Conservation (phyloP, 371 early-diverging fungal genomes). For the Blastocladiella emersonii region DNA sequence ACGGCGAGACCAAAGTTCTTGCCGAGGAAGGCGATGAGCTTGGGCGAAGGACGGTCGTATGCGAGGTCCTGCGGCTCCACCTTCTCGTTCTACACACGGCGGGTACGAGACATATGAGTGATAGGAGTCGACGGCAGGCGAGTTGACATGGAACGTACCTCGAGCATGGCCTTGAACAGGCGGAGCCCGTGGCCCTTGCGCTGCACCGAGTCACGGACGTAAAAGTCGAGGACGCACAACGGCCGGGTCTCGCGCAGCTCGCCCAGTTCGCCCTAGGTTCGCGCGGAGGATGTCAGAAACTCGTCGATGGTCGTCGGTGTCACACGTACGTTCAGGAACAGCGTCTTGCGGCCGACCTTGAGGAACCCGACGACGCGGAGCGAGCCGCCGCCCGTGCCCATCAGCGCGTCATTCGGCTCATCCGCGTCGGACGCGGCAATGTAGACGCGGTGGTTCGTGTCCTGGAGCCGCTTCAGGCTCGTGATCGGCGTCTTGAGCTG, state of each 20-base stretch:
- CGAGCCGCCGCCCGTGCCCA: no score
- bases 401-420: neutral
- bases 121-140: neutral
- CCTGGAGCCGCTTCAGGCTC: neutral
- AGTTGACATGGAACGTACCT: constrained; percentile 10
- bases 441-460: neutral
- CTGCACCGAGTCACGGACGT: constrained; percentile 19
- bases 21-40: constrained; percentile 17
- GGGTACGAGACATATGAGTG: no score
- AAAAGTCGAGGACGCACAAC: constrained; percentile 30
- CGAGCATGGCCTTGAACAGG: constrained; percentile 28
- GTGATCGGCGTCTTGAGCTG: neutral
- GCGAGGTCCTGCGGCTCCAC: constrained; percentile 16
- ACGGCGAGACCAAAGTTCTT: constrained; percentile 21
- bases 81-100: constrained; percentile 15
- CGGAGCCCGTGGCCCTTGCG: constrained; percentile 20
- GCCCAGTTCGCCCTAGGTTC: constrained; percentile 15
- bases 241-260: constrained; percentile 19
- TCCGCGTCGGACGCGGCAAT: neutral
- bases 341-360: constrained; percentile 24
- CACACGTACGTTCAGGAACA: constrained; percentile 16
- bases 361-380: constrained; percentile 16
- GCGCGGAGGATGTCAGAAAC: neutral
- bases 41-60: constrained; percentile 26
- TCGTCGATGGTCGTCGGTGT: constrained; percentile 1